Evolutionary conservation across 306 rosid genomes (phyloP).

Genomic region (Begonia loranthoides): DNA sequence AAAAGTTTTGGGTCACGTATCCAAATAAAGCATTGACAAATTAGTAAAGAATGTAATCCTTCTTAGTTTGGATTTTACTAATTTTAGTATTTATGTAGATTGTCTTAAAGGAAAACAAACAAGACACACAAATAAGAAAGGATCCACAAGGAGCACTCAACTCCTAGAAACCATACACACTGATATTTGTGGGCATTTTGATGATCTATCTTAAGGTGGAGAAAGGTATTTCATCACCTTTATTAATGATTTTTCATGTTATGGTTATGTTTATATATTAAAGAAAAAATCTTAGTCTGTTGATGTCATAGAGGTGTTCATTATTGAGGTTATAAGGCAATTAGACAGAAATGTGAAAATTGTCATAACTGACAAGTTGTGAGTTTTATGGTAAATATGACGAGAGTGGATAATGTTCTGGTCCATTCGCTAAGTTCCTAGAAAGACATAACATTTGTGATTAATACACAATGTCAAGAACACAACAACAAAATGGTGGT

Average conservation of each 20-base stretch:
- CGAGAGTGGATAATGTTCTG: neutral
- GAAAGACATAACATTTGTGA: neutral
- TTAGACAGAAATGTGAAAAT: neutral
- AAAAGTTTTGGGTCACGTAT: neutral
- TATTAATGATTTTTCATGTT: neutral
- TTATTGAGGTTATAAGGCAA: neutral
- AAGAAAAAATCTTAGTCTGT: neutral
- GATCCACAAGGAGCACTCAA: conserved; percentile 3
- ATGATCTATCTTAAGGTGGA: neutral
- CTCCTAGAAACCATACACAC: neutral
- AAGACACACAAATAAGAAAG: neutral
- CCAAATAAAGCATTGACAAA: neutral
- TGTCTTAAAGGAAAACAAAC: neutral
- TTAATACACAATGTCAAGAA: neutral
- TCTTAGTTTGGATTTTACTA: neutral
- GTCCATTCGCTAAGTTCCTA: neutral
- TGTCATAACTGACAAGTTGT: neutral
- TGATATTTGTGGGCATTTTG: neutral
- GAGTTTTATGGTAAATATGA: neutral
- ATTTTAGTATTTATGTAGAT: neutral
- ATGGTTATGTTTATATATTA: neutral
- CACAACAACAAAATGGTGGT: neutral
- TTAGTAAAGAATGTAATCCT: neutral
- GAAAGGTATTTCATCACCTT: neutral
- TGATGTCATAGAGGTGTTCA: neutral